Conservation (phyloP, 768 basidiomycete species). For the Ephemerocybe angulata region DNA sequence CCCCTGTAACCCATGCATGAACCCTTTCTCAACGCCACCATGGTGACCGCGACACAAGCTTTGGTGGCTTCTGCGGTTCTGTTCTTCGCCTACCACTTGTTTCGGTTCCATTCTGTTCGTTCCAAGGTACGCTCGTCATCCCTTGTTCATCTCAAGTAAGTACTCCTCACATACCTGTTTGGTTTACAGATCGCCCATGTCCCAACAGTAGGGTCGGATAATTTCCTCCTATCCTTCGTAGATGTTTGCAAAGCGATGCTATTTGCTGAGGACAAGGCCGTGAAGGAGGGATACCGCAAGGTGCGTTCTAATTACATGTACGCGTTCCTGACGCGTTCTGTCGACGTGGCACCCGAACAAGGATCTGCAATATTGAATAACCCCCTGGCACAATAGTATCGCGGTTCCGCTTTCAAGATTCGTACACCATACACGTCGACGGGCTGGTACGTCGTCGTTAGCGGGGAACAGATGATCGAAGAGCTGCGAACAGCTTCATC, state of each 20-base stretch:
- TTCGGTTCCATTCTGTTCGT: not conserved
- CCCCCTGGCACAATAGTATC: not conserved
- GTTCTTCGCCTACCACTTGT: not conserved
- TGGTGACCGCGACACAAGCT: too few species aligned
- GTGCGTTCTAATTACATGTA: not conserved
- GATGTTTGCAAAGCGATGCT: slow-evolving; percentile 10
- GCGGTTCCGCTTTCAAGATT: slow-evolving; percentile 3
- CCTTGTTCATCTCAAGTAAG: not conserved
- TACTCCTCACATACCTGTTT: too few species aligned
- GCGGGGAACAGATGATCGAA: not conserved
- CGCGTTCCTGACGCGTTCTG: not conserved
- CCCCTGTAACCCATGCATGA: too few species aligned
- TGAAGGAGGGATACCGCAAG: slow-evolving; percentile 13
- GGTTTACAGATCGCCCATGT: slow-evolving; percentile 9
- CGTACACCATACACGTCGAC: not conserved
- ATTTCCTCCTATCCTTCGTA: slow-evolving; percentile 8
- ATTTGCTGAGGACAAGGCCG: slow-evolving; percentile 3
- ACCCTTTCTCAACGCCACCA: too few species aligned
- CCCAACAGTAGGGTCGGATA: slow-evolving; percentile 12
- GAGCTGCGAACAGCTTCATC: slow-evolving; percentile 35
- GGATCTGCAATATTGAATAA: not conserved
- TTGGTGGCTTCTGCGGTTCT: not conserved
- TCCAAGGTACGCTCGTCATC: not conserved
- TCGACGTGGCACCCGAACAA: not conserved
- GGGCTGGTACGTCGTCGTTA: slow-evolving; percentile 4